phyloP scores from a whole-genome alignment of 2,329 filamentous ascomycete genomes.

The Fusarium sp. region DNA sequence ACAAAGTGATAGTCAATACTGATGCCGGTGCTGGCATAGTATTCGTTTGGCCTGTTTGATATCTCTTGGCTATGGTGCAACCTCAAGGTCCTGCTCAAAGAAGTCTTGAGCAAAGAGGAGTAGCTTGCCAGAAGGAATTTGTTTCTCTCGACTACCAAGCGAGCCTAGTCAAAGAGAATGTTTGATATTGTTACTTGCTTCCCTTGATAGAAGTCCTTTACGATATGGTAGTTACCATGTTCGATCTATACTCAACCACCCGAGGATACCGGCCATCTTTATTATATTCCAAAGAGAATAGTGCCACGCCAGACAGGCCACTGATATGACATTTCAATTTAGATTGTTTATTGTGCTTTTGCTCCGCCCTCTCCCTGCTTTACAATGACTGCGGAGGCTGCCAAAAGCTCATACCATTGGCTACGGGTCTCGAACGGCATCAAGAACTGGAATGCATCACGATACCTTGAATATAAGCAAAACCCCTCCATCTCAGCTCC shows the following conservation, averaged over 20 bases:
- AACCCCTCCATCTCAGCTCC: slow-evolving; percentile 27
- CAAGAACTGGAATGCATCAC: slow-evolving; percentile 49
- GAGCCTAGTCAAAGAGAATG: background rate
- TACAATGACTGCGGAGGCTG: slow-evolving; percentile 12
- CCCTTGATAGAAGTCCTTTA: background rate
- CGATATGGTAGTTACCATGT: slow-evolving; percentile 17
- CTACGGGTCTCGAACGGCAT: slow-evolving; percentile 14
- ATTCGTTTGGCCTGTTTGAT: background rate
- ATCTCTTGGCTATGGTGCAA: background rate
- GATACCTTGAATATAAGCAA: slow-evolving; percentile 33
- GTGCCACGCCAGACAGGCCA: background rate
- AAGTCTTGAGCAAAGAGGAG: slow-evolving; percentile 21
- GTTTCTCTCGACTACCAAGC: slow-evolving; percentile 1
- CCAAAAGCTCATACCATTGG: slow-evolving; percentile 23
- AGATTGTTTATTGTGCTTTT: slow-evolving; percentile 9
- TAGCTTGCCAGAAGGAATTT: background rate
- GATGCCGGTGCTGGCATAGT: background rate
- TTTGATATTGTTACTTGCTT: background rate
- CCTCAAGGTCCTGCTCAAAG: slow-evolving; percentile 1
- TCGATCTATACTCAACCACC: background rate
- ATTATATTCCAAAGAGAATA: background rate
- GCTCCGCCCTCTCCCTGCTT: slow-evolving; percentile 27
- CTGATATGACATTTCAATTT: slow-evolving; percentile 1
- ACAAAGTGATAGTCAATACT: slow-evolving; percentile 3
- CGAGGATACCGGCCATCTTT: background rate